Evolutionary conservation across 78 protist species (phyloP).

Genomic region (Chrysochromulina tobinii): DNA sequence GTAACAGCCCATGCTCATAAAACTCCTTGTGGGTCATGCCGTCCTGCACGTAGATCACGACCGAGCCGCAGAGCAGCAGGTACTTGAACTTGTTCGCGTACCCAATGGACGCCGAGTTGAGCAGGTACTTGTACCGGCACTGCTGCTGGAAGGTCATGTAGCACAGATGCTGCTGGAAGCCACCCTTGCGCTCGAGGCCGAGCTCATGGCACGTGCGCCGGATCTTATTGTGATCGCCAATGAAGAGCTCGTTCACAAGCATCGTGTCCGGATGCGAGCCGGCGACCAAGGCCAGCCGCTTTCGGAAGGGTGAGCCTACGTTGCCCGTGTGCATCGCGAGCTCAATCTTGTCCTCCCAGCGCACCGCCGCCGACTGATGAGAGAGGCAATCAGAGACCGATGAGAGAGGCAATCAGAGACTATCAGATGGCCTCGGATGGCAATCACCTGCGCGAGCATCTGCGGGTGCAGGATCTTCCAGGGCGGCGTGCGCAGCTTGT

Average conservation of each 20-base stretch:
- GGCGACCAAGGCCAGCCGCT: background rate
- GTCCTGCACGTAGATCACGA: background rate
- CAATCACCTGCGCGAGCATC: background rate
- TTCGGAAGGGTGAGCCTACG: background rate
- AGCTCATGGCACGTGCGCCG: background rate
- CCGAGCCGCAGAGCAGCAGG: slow-evolving; percentile 1
- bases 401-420: too few relatives aligned
- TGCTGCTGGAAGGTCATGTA: background rate
- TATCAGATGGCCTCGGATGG: too few relatives aligned
- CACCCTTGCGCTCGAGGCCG: background rate
- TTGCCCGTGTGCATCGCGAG: background rate
- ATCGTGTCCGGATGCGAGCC: background rate
- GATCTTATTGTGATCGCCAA: background rate
- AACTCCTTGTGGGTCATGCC: background rate
- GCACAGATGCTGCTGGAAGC: background rate
- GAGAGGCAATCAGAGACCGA: too few relatives aligned
- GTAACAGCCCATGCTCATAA: background rate
- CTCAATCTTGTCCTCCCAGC: background rate
- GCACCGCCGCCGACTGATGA: background rate
- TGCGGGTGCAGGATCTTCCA: background rate
- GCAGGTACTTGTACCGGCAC: background rate
- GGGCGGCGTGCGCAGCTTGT: slow-evolving; percentile 13
- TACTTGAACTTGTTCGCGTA: background rate
- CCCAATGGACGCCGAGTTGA: background rate
- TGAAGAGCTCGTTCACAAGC: background rate